Conservation (phyloP, 2,329 filamentous ascomycete species). For the Colletotrichum cuscutae region DNA sequence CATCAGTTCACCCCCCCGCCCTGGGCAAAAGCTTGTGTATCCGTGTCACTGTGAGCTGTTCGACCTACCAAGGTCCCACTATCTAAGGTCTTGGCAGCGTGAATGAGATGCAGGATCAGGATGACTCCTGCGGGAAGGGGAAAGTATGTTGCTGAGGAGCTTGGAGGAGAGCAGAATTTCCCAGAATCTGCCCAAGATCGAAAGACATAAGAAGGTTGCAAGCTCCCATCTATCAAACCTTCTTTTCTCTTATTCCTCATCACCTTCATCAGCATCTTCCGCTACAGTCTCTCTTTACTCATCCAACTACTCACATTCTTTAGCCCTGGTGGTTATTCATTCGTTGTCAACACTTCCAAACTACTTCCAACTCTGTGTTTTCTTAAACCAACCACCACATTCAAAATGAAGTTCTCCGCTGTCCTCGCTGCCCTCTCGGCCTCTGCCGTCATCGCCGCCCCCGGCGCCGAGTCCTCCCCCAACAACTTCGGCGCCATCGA, state of each 20-base stretch:
- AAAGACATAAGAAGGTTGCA: constrained; percentile 25
- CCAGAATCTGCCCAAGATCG: not conserved
- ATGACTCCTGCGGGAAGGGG: constrained; percentile 9
- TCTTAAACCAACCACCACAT: constrained; percentile 23
- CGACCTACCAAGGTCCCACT: constrained; percentile 1
- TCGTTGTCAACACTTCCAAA: constrained; percentile 21
- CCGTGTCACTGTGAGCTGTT: not conserved
- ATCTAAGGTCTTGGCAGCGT: constrained; percentile 18
- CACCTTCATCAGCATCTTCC: constrained; percentile 27
- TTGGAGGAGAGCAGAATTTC: not conserved
- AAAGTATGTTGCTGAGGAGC: not conserved
- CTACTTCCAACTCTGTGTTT: constrained; percentile 22
- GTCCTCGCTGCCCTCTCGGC: constrained; percentile 37
- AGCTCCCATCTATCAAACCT: not conserved
- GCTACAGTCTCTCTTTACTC: constrained; percentile 39
- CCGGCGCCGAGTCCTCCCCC: constrained; percentile 27
- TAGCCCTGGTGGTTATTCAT: constrained; percentile 37
- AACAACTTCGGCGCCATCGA: constrained; percentile 29
- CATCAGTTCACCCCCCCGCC: constrained; percentile 1
- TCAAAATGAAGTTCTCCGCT: constrained; percentile 40
- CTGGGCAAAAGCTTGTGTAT: constrained; percentile 22
- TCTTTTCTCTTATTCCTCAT: not conserved
- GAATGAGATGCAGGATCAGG: constrained; percentile 2
- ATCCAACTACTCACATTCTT: constrained; percentile 41
- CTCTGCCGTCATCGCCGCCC: constrained; percentile 36